A percentile compares a stretch with the other conserved stretches of the same genome.
phyloP scores from a whole-genome alignment of 129 eudicot species.

The Helianthus annuus region HanXRQr2.0-SUNRISE NC_035445.2:71697249-71697748 shows the following conservation, averaged over 20 bases:
- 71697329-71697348: conserved; percentile 9
- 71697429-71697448: not conserved
- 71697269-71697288: no score
- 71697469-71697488: not conserved
- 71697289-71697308: not conserved
- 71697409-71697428: not conserved
- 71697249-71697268: no score
- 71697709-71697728: not conserved
- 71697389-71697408: not conserved
- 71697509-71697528: not conserved
- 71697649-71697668: conserved; percentile 5
- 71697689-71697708: conserved; percentile 9
- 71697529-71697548: not conserved
- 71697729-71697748: not conserved
- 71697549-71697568: not conserved
- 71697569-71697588: not conserved
- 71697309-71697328: not conserved
- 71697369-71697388: not conserved
- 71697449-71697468: conserved; percentile 17
- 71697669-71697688: conserved; percentile 4
- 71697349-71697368: not conserved
- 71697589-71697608: not conserved
- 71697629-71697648: not conserved
- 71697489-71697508: not conserved
- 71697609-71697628: not conserved